phyloP scores from a whole-genome alignment of 176 grass and related monocot genomes.

The Avena eriantha region DNA sequence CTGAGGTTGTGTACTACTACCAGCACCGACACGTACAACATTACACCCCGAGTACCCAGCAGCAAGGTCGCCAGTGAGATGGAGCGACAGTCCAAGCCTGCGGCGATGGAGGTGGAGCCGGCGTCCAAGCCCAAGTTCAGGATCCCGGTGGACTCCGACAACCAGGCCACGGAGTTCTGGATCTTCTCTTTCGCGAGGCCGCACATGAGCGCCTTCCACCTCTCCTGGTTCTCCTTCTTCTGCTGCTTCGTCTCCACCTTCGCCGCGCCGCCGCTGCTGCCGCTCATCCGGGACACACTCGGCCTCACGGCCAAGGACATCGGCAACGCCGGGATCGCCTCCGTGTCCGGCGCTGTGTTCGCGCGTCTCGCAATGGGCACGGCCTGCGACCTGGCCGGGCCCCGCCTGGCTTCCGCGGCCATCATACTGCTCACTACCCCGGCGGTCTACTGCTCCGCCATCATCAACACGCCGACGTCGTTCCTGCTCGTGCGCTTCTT shows the following conservation, averaged over 20 bases:
- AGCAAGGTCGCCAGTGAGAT: background rate
- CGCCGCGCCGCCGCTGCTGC: slow-evolving; percentile 76
- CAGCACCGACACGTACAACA: no score
- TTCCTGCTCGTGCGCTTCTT: slow-evolving; percentile 87
- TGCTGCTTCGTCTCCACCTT: slow-evolving; percentile 94
- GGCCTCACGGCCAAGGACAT: slow-evolving; percentile 72
- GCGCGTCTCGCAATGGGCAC: slow-evolving; percentile 88
- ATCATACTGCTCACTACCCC: slow-evolving; percentile 84
- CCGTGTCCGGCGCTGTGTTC: slow-evolving; percentile 82
- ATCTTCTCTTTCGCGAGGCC: slow-evolving; percentile 71
- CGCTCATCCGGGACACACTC: slow-evolving; percentile 80
- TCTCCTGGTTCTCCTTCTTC: slow-evolving; percentile 98
- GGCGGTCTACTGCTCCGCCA: slow-evolving; percentile 65
- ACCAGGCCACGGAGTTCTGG: slow-evolving; percentile 90
- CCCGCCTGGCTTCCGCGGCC: slow-evolving; percentile 59
- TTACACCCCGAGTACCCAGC: no score
- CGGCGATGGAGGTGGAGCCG: slow-evolving; percentile 44
- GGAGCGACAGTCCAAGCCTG: slow-evolving; percentile 11
- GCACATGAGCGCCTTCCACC: slow-evolving; percentile 92
- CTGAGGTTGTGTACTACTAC: background rate
- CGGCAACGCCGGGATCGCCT: slow-evolving; percentile 90
- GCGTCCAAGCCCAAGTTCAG: slow-evolving; percentile 49
- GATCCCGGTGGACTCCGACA: slow-evolving; percentile 83
- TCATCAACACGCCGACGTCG: slow-evolving; percentile 57
- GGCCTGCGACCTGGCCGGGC: slow-evolving; percentile 81